A percentile compares a stretch with the other conserved stretches of the same genome.
Evolutionary conservation across 352 stramenopile species (phyloP).

Genomic region (Blastocystis sp.): DNA sequence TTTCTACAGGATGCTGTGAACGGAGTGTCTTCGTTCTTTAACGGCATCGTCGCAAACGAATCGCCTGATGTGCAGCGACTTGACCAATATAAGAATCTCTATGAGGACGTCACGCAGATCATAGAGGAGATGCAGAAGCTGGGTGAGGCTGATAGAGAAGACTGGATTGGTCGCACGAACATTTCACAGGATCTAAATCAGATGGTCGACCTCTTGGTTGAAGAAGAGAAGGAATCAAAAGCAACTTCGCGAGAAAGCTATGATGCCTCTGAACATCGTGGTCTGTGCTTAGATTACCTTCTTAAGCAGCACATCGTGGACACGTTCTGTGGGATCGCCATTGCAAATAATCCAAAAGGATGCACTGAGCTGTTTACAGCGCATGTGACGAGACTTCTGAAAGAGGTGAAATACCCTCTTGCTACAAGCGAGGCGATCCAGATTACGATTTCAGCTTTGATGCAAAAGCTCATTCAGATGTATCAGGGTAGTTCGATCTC

Average conservation of each 20-base stretch:
- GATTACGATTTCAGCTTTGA: conserved; percentile 37
- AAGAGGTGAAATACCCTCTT: conserved; percentile 29
- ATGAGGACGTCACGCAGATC: conserved; percentile 20
- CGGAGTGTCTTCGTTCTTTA: conserved; percentile 25
- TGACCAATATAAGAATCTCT: not conserved
- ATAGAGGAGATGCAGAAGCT: conserved; percentile 37
- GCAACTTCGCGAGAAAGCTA: not conserved
- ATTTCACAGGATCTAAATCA: conserved; percentile 36
- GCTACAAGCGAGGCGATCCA: not conserved
- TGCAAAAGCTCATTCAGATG: conserved; percentile 51
- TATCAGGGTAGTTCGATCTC: not conserved
- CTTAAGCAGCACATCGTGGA: conserved; percentile 53
- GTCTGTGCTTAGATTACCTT: conserved; percentile 46
- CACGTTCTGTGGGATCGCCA: conserved; percentile 31
- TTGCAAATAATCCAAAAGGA: conserved; percentile 42
- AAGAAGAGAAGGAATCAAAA: not conserved
- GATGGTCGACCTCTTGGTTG: conserved; percentile 28
- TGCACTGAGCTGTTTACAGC: conserved; percentile 8
- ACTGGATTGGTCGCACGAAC: conserved; percentile 33
- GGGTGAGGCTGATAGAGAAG: not conserved
- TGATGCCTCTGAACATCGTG: not conserved
- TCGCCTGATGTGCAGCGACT: not conserved
- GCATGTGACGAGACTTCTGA: conserved; percentile 45
- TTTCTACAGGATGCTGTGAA: conserved; percentile 30
- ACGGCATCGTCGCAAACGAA: not conserved